phyloP scores from a whole-genome alignment of 495 filamentous ascomycete genomes.

The Xylaria sp. region DNA sequence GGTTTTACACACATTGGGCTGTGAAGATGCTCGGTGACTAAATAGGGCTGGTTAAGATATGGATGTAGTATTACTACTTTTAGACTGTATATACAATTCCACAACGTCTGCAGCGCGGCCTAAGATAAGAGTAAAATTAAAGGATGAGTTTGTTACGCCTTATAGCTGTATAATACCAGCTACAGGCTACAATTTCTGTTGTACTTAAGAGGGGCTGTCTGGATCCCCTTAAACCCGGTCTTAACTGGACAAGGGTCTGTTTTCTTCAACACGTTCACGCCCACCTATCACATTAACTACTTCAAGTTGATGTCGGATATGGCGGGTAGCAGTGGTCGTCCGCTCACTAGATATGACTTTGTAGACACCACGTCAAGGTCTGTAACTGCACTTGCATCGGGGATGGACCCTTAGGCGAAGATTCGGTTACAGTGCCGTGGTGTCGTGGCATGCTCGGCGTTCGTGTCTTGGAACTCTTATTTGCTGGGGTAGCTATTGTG shows the following conservation, averaged over 20 bases:
- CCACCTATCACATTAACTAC: conserved; percentile 59
- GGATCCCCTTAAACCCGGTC: conserved; percentile 61
- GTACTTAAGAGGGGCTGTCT: too few species aligned
- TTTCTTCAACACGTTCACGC: conserved; percentile 64
- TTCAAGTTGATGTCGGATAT: conserved; percentile 53
- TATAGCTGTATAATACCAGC: too few species aligned
- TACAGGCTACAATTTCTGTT: too few species aligned
- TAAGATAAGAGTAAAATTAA: too few species aligned
- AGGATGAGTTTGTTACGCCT: too few species aligned
- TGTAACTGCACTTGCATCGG: conserved; percentile 47
- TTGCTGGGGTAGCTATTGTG: not conserved
- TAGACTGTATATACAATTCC: too few species aligned
- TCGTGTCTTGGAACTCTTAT: not conserved
- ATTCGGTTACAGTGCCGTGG: not conserved
- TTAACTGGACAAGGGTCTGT: conserved; percentile 59
- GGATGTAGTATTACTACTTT: too few species aligned
- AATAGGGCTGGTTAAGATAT: too few species aligned
- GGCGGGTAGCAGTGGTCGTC: conserved; percentile 38
- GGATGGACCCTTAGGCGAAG: conserved; percentile 1
- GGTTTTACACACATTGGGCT: too few species aligned
- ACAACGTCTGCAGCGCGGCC: too few species aligned
- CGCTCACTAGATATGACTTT: conserved; percentile 47
- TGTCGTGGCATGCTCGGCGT: not conserved
- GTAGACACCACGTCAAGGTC: conserved; percentile 51
- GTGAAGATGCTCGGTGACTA: too few species aligned